Evolutionary conservation across 306 rosid genomes (phyloP).

Genomic region (Prosopis cineraria): DNA sequence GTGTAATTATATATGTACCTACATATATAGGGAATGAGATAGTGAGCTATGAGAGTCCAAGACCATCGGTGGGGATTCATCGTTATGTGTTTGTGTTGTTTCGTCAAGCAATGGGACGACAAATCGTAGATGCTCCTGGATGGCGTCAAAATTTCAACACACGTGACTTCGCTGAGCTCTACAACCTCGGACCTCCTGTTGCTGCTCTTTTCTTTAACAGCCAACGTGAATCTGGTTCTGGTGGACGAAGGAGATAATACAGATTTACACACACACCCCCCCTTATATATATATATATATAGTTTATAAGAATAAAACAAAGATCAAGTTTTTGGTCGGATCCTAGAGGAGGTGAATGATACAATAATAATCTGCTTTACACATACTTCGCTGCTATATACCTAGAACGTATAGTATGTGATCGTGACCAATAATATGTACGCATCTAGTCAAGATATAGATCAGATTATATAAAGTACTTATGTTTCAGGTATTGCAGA

Average conservation of each 20-base stretch:
- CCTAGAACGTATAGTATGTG: too few species aligned
- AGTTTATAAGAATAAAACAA: neutral
- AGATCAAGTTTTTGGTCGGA: neutral
- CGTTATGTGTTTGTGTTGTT: slow-evolving; percentile 59
- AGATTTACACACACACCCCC: neutral
- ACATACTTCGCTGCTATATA: neutral
- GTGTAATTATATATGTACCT: too few species aligned
- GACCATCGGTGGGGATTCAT: slow-evolving; percentile 71
- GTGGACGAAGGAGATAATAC: neutral
- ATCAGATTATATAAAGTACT: too few species aligned
- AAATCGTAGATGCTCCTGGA: slow-evolving; percentile 61
- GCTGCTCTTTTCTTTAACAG: slow-evolving; percentile 66
- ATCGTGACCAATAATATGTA: too few species aligned
- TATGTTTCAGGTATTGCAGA: too few species aligned
- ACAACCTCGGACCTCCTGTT: slow-evolving; percentile 76
- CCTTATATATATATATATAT: neutral
- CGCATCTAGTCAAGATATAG: too few species aligned
- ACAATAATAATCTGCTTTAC: neutral
- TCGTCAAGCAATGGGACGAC: slow-evolving; percentile 55
- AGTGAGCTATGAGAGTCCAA: slow-evolving; percentile 67
- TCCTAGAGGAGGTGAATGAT: neutral
- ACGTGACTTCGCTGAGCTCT: slow-evolving; percentile 66
- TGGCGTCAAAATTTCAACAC: slow-evolving; percentile 84
- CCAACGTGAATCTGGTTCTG: slow-evolving; percentile 54
- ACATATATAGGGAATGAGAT: slow-evolving; percentile 51